These are phyloP conservation scores for Lactarius akahatsu DNA, from an alignment of 768 basidiomycete species.

Conservation along the genomic window DNA sequence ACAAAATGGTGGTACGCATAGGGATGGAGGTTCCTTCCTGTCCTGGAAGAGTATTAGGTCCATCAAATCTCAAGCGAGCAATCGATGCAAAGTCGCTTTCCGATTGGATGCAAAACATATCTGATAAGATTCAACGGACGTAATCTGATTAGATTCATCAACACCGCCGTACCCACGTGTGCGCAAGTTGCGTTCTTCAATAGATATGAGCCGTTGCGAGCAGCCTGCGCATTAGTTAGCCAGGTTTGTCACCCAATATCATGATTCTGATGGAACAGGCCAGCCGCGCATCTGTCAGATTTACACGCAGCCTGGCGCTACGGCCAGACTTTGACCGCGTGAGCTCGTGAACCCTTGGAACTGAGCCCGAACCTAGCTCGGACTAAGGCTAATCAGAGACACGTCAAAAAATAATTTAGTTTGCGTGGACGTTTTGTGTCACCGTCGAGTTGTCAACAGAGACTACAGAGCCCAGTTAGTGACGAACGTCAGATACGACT, in stretches of 20 bases:
- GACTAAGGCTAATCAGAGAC: neutral
- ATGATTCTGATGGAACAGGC: neutral
- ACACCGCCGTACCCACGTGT: too few relatives aligned
- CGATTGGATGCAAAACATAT: neutral
- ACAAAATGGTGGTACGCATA: neutral
- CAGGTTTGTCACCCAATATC: neutral
- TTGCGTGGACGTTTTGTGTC: neutral
- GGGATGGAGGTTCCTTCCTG: neutral
- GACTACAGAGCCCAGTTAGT: neutral
- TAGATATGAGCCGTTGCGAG: too few relatives aligned
- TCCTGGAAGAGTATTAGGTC: neutral
- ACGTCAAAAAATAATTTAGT: neutral
- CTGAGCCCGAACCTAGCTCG: neutral
- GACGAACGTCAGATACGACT: neutral
- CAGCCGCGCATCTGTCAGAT: neutral
- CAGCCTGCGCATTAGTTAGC: too few relatives aligned
- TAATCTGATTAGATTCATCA: too few relatives aligned
- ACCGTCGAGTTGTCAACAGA: too few relatives aligned
- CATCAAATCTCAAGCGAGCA: neutral
- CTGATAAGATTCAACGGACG: slow-evolving; percentile 6
- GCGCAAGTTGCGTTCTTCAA: too few relatives aligned
- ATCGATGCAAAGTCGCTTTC: neutral
- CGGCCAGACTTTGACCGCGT: too few relatives aligned
- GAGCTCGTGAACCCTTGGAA: neutral
- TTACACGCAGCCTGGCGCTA: neutral